Evolutionary conservation across 2,329 filamentous ascomycete genomes (phyloP).

Genomic region (Xylariomycetidae sp.): DNA sequence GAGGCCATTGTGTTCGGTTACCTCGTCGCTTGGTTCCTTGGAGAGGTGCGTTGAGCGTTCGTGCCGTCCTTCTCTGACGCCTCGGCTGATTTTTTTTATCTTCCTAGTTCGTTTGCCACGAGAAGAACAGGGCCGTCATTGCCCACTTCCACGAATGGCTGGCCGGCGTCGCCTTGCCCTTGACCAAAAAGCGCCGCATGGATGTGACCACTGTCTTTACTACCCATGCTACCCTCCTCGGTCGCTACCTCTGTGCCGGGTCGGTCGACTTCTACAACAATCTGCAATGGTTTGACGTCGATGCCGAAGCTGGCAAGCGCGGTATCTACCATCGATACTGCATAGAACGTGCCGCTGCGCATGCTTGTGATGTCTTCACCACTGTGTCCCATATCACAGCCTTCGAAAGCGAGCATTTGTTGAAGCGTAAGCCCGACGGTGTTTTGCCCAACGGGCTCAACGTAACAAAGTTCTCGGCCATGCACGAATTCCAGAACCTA

Average conservation of each 20-base stretch:
- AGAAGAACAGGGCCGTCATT: slow-evolving; percentile 87
- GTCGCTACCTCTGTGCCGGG: slow-evolving; percentile 92
- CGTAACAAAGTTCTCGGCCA: slow-evolving; percentile 96
- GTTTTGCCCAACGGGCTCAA: slow-evolving; percentile 96
- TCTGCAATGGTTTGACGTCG: slow-evolving; percentile 92
- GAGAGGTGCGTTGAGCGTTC: slow-evolving; percentile 63
- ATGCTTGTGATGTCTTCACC: slow-evolving; percentile 93
- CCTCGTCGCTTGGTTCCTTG: slow-evolving; percentile 94
- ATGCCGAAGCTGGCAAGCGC: slow-evolving; percentile 93
- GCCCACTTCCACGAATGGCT: slow-evolving; percentile 99
- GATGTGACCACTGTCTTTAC: slow-evolving; percentile 98
- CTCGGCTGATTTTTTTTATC: not conserved
- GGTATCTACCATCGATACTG: slow-evolving; percentile 99
- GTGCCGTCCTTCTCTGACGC: not conserved
- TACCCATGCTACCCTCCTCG: slow-evolving; percentile 91
- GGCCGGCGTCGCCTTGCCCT: slow-evolving; percentile 84
- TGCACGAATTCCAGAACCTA: slow-evolving; percentile 98
- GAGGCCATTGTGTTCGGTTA: slow-evolving; percentile 98
- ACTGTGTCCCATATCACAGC: slow-evolving; percentile 98
- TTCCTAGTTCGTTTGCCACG: slow-evolving; percentile 81
- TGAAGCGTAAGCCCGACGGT: slow-evolving; percentile 96
- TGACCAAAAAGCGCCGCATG: slow-evolving; percentile 90
- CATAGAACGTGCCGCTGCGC: slow-evolving; percentile 89
- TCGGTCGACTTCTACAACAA: slow-evolving; percentile 99
- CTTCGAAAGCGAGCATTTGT: slow-evolving; percentile 93